Base-by-base conservation (phyloP, 768 basidiomycete species). In the Pleurotus cornucopiae region DNA sequence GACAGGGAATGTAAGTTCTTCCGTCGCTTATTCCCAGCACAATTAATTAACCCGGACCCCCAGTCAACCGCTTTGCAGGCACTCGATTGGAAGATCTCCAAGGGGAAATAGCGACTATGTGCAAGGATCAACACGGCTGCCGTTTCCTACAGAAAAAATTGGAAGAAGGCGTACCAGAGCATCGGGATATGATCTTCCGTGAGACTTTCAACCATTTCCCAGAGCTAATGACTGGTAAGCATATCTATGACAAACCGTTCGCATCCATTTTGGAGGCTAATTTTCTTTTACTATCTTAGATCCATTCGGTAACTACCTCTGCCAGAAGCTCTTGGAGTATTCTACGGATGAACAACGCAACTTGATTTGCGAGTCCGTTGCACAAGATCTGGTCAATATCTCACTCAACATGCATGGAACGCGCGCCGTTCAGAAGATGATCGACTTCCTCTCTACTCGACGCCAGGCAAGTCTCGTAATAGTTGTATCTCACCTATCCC, bases 381-480 rank as follows among this genome's bases (percentile, higher is more conserved):
- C 95, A 34, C 91, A 94, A 66, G 97, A 99, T 64, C 82, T 99
- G 49, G 97, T 99, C 65, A 94, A 89, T 68, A 98, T 99, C 66
- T 97, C 94, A 34, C 79, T 99, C 60, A 99, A 99, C 74, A 99
- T 99, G 97, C 97, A 99, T 72, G 97, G 97, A 30, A 99, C 97
- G 30, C 87, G 97, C 59, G 97, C 97, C 23, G 97, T 98, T 57
- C 97, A 99, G 77, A 98, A 98, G 78, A 98, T 98, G 96, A 97
- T 99, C 60, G 97, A 99, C 71, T 98, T 97, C 78, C 75, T 99
- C 67, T 96, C 95, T 18, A 94, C 92, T 54, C 86, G 91, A 64
- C 79, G 97, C 67, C 93, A 94, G 89, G 91, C 78, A 76, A 82
- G 87, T 83, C 60, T 58, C 47, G 55, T 66, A 60, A 59, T 62